Evolutionary conservation across 2,329 filamentous ascomycete genomes (phyloP).

Genomic region (Moelleriella libera): DNA sequence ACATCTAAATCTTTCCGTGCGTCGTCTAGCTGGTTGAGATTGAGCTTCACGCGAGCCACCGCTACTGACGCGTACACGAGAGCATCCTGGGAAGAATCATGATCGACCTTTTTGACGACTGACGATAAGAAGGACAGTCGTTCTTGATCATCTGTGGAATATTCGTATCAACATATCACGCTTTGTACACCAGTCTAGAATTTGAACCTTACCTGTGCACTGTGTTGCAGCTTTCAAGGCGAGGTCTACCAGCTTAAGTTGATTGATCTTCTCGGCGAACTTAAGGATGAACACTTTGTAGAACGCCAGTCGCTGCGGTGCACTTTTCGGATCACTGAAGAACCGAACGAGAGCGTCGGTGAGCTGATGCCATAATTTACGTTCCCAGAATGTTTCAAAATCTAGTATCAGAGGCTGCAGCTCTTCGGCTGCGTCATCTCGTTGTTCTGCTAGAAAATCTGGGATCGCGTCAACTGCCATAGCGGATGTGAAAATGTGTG

Average conservation of each 20-base stretch:
- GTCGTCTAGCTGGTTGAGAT: constrained; percentile 64
- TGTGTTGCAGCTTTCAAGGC: constrained; percentile 77
- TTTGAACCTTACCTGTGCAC: constrained; percentile 47
- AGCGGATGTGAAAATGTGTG: constrained; percentile 4
- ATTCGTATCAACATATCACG: no score
- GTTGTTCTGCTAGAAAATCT: constrained; percentile 83
- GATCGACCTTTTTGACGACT: constrained; percentile 78
- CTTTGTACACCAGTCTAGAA: no score
- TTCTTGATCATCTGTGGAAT: constrained; percentile 60
- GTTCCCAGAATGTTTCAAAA: constrained; percentile 96
- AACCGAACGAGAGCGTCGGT: constrained; percentile 79
- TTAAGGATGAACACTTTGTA: constrained; percentile 92
- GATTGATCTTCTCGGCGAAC: constrained; percentile 98
- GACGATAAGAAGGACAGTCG: constrained; percentile 73
- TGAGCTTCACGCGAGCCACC: constrained; percentile 75
- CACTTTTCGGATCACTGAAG: constrained; percentile 73
- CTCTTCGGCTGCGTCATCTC: constrained; percentile 75
- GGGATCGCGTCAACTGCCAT: constrained; percentile 85
- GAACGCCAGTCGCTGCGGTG: constrained; percentile 70
- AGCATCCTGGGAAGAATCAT: constrained; percentile 85
- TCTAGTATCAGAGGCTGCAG: constrained; percentile 77
- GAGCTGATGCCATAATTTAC: constrained; percentile 98
- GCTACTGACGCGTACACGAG: constrained; percentile 89
- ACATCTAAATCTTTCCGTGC: constrained; percentile 76
- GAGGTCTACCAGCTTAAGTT: constrained; percentile 87